These are phyloP conservation scores for Schoenoplectus tabernaemontani DNA, from an alignment of 202 grass and related monocot genomes.

Conservation along the genomic window DNA sequence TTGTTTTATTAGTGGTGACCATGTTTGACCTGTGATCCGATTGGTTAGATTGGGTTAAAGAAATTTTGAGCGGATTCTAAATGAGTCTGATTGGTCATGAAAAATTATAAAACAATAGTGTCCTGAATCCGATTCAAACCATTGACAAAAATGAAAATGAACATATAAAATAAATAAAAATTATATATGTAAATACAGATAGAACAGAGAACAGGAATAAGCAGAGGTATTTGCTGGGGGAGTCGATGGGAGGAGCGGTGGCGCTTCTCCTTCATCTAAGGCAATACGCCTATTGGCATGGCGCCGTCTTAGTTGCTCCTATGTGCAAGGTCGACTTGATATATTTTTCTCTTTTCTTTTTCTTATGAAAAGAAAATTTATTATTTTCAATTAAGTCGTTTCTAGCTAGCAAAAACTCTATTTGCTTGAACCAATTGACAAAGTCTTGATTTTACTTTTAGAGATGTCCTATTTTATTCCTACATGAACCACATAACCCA, in stretches of 20 bases:
- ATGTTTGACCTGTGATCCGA: too few species aligned
- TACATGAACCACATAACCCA: background rate
- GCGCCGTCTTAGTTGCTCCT: constrained; percentile 57
- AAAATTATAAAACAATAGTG: too few species aligned
- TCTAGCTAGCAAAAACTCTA: background rate
- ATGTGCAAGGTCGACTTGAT: constrained; percentile 60
- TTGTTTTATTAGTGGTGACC: too few species aligned
- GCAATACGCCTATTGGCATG: constrained; percentile 40
- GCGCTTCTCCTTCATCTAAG: constrained; percentile 48
- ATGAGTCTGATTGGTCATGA: too few species aligned
- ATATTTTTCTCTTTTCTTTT: background rate
- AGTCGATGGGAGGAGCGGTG: constrained; percentile 83
- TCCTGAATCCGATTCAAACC: too few species aligned
- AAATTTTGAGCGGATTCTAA: too few species aligned
- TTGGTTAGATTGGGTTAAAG: too few species aligned
- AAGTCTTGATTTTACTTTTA: background rate
- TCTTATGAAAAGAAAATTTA: background rate
- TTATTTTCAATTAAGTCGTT: too few species aligned
- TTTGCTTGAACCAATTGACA: background rate
- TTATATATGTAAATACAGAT: background rate
- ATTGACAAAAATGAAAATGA: background rate
- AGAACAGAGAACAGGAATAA: constrained; percentile 27
- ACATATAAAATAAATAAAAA: background rate
- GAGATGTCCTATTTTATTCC: background rate
- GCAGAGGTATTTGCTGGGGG: constrained; percentile 45